A percentile compares a stretch with the other conserved stretches of the same genome.
Conservation (phyloP, 331 rosid genomes). For the Prunus yedoensis region DNA sequence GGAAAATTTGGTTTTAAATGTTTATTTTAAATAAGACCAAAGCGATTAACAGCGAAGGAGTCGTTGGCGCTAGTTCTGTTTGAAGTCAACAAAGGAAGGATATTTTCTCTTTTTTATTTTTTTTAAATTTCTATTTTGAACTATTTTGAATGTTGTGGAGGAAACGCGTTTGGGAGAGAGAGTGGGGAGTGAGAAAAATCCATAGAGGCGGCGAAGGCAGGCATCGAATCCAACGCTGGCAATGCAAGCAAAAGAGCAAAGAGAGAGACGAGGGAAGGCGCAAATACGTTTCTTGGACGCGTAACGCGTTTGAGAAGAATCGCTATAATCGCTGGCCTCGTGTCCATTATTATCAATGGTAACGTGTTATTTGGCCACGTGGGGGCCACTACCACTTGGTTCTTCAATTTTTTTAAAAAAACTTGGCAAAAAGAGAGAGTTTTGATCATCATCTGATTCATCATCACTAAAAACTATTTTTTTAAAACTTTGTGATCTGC, state of each 20-base stretch:
- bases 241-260: not conserved
- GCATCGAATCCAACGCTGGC: slow-evolving; percentile 16
- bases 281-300: not conserved
- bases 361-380: not conserved
- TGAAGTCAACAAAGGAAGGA: slow-evolving; percentile 43
- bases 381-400: not conserved
- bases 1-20: not conserved
- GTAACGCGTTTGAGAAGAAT: not conserved
- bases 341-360: not conserved
- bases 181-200: not conserved
- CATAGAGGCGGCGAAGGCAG: not conserved
- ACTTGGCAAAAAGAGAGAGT: no score
- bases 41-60: slow-evolving; percentile 40
- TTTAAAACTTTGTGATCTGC: no score
- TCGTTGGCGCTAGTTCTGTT: slow-evolving; percentile 46
- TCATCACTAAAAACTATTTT: no score
- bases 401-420: no score
- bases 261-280: no score
- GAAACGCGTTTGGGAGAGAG: slow-evolving; percentile 9
- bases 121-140: not conserved
- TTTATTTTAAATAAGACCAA: not conserved
- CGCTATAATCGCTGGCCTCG: not conserved
- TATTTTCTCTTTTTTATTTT: not conserved
- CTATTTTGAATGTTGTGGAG: not conserved
- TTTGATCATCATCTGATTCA: no score